phyloP scores from a whole-genome alignment of 495 filamentous ascomycete species.

The Ascodesmis nigricans region DNA sequence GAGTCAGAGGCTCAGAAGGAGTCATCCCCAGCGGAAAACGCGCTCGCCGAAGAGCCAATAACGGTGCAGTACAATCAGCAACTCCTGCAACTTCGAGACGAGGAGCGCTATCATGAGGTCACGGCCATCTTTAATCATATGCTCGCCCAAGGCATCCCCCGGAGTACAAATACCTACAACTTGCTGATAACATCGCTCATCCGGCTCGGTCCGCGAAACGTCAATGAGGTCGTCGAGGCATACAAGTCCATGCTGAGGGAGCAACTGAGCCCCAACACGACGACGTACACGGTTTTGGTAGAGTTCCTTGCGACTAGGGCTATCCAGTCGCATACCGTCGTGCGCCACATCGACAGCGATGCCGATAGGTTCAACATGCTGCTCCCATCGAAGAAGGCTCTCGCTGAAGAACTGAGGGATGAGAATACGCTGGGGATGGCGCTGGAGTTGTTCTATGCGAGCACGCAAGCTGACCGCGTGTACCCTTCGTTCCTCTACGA shows the following conservation, averaged over 20 bases:
- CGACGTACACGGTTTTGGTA: conserved; percentile 71
- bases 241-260: conserved; percentile 91
- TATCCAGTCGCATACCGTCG: conserved; percentile 45
- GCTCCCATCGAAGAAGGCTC: conserved; percentile 65
- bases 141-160: conserved; percentile 52
- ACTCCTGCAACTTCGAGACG: conserved; percentile 45
- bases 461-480: conserved; percentile 32
- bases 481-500: conserved; percentile 59
- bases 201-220: conserved; percentile 7
- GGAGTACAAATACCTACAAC: conserved; percentile 71
- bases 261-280: conserved; percentile 54
- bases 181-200: conserved; percentile 64
- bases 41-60: conserved; percentile 7
- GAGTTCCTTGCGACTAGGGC: conserved; percentile 58
- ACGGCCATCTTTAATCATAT: conserved; percentile 73
- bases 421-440: conserved; percentile 56
- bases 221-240: conserved; percentile 70
- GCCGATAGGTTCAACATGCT: conserved; percentile 55
- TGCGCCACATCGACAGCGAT: conserved; percentile 55
- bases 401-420: conserved; percentile 49
- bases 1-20: conserved; percentile 19
- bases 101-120: conserved; percentile 57
- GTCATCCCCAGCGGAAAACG: no score
- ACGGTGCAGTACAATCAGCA: conserved; percentile 46
- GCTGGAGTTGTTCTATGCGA: conserved; percentile 59